phyloP scores from a whole-genome alignment of 345 rosid genomes.

The Aquilaria malaccensis region DNA sequence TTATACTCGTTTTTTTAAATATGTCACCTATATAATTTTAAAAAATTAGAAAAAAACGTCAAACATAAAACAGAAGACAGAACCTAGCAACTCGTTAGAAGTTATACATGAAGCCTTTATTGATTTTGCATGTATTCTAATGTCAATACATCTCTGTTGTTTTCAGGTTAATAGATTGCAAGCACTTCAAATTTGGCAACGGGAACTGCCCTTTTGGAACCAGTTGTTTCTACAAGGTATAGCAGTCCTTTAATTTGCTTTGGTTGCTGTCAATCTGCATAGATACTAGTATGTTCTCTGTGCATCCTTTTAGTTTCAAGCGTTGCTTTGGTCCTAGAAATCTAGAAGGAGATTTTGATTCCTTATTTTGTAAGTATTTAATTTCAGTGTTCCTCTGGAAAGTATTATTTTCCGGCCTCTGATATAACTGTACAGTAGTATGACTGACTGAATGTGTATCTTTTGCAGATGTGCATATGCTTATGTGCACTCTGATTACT shows the following conservation, averaged over 20 bases:
- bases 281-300: too few relatives aligned
- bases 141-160: not conserved
- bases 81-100: not conserved
- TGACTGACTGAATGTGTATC: too few relatives aligned
- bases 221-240: constrained; percentile 96
- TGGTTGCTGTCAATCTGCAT: too few relatives aligned
- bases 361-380: too few relatives aligned
- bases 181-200: constrained; percentile 84
- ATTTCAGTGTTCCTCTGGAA: too few relatives aligned
- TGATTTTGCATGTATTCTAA: not conserved
- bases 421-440: too few relatives aligned
- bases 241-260: not conserved
- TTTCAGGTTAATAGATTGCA: constrained; percentile 83
- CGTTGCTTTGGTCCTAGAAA: not conserved
- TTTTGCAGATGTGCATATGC: too few relatives aligned
- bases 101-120: not conserved
- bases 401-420: too few relatives aligned
- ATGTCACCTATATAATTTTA: not conserved
- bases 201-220: constrained; percentile 94
- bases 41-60: too few relatives aligned
- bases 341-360: not conserved
- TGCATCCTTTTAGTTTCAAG: too few relatives aligned
- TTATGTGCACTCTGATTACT: too few relatives aligned
- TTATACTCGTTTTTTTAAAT: too few relatives aligned
- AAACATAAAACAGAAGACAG: not conserved